phyloP scores from a whole-genome alignment of 2,329 filamentous ascomycete species.

The Fusarium sp. region DNA sequence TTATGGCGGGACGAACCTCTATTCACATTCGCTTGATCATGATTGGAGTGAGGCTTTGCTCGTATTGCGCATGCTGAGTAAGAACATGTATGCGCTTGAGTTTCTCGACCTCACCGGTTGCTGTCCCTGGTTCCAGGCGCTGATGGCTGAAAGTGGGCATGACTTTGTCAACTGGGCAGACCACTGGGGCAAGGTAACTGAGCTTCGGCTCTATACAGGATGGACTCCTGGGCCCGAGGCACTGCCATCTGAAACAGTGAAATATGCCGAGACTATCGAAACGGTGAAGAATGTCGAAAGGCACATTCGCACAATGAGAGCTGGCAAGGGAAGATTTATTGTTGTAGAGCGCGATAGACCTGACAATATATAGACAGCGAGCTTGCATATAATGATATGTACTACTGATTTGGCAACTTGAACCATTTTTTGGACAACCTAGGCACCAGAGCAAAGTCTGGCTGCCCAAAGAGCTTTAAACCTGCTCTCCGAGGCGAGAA shows the following conservation, averaged over 20 bases:
- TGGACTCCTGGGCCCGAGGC: conserved; percentile 51
- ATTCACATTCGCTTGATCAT: conserved; percentile 65
- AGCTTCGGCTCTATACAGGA: conserved; percentile 57
- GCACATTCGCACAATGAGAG: conserved; percentile 56
- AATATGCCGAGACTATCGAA: conserved; percentile 49
- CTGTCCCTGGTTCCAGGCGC: conserved; percentile 61
- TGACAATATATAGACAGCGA: conserved; percentile 28
- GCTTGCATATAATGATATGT: not conserved
- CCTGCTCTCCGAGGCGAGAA: conserved; percentile 30
- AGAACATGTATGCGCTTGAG: conserved; percentile 64
- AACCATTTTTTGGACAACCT: no score
- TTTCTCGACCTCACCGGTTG: conserved; percentile 70
- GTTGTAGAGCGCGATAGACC: conserved; percentile 56
- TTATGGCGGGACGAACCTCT: conserved; percentile 64
- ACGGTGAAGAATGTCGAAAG: conserved; percentile 57
- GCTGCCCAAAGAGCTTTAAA: conserved; percentile 47
- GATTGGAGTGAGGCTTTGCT: conserved; percentile 69
- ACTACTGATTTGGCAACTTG: not conserved
- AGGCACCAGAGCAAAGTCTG: not conserved
- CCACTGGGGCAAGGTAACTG: conserved; percentile 62
- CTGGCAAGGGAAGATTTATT: conserved; percentile 59
- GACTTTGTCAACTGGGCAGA: conserved; percentile 63
- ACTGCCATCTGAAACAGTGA: conserved; percentile 46
- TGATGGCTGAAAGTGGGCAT: conserved; percentile 54
- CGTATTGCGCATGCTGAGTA: conserved; percentile 63